A percentile compares a stretch with the other conserved stretches of the same genome.
These are phyloP conservation scores for Discostella stelligeroides DNA, from an alignment of 108 stramenopile genomes.

Conservation along the genomic window DNA sequence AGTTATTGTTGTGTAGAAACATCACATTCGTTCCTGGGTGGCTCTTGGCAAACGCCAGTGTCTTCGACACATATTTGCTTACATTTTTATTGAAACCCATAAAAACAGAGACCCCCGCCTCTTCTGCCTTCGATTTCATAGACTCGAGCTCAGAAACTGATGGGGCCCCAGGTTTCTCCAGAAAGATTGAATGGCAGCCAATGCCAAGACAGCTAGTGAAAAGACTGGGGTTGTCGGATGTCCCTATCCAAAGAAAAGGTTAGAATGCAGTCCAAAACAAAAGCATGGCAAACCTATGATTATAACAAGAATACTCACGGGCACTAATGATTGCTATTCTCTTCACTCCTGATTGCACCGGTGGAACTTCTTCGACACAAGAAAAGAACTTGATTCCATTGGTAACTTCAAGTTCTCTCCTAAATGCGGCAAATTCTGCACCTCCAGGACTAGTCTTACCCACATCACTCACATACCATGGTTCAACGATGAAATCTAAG, in stretches of 20 bases:
- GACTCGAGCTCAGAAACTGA: constrained; percentile 66
- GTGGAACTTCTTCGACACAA: constrained; percentile 51
- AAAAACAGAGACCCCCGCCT: constrained; percentile 51
- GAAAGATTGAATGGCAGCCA: constrained; percentile 60
- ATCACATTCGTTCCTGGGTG: constrained; percentile 47
- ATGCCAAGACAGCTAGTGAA: constrained; percentile 57
- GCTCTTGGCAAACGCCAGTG: constrained; percentile 50
- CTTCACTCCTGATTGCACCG: constrained; percentile 17
- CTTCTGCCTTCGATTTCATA: constrained; percentile 56
- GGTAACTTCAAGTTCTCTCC: constrained; percentile 28
- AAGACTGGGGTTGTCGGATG: constrained; percentile 73
- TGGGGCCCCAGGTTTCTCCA: constrained; percentile 91
- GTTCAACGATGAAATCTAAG: constrained; percentile 66
- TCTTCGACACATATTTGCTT: constrained; percentile 61
- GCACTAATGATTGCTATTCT: constrained; percentile 63
- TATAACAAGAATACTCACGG: constrained; percentile 22
- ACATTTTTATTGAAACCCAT: constrained; percentile 93
- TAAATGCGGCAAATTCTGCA: constrained; percentile 49
- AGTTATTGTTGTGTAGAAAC: constrained; percentile 87
- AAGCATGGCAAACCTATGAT: background rate
- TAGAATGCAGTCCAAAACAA: background rate
- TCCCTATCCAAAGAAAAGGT: constrained; percentile 23
- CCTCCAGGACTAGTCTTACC: constrained; percentile 48
- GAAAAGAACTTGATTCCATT: constrained; percentile 49
- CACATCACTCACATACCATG: constrained; percentile 58